Conservation (phyloP, 441 rosid species). For the Pelargonium australe region DNA sequence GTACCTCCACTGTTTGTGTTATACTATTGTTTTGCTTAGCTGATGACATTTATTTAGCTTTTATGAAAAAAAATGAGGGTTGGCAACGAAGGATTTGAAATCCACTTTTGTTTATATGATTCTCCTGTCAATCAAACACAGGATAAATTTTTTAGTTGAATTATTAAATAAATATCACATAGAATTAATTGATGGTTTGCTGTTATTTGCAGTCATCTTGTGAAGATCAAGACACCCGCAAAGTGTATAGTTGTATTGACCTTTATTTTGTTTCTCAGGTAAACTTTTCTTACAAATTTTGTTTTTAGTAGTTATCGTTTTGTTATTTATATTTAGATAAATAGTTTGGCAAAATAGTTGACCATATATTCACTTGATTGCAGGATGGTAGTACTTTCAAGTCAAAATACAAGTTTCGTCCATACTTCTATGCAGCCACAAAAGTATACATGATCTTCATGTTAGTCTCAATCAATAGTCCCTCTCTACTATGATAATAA, state of each 20-base stretch:
- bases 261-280: slow-evolving; percentile 90
- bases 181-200: not conserved
- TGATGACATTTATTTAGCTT: not conserved
- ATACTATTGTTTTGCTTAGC: not conserved
- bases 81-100: too few species aligned
- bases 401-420: slow-evolving; percentile 84
- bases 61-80: not conserved
- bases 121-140: too few species aligned
- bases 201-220: slow-evolving; percentile 64
- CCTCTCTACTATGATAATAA: slow-evolving; percentile 5
- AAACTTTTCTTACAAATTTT: slow-evolving; percentile 13
- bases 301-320: not conserved
- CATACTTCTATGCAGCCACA: slow-evolving; percentile 82
- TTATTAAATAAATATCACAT: not conserved
- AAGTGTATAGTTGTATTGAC: slow-evolving; percentile 70
- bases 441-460: slow-evolving; percentile 42
- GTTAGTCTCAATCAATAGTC: slow-evolving; percentile 7
- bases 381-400: slow-evolving; percentile 91
- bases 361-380: slow-evolving; percentile 12
- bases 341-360: slow-evolving; percentile 3
- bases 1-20: not conserved
- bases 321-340: slow-evolving; percentile 12
- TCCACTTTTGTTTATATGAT: too few species aligned
- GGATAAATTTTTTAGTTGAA: slow-evolving; percentile 1
- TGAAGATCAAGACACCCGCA: slow-evolving; percentile 67